A percentile compares a stretch with the other conserved stretches of the same genome.
These are phyloP conservation scores for Hyphodiscus hymeniophilus DNA, from an alignment of 495 filamentous ascomycete genomes.

Conservation along the genomic window DNA sequence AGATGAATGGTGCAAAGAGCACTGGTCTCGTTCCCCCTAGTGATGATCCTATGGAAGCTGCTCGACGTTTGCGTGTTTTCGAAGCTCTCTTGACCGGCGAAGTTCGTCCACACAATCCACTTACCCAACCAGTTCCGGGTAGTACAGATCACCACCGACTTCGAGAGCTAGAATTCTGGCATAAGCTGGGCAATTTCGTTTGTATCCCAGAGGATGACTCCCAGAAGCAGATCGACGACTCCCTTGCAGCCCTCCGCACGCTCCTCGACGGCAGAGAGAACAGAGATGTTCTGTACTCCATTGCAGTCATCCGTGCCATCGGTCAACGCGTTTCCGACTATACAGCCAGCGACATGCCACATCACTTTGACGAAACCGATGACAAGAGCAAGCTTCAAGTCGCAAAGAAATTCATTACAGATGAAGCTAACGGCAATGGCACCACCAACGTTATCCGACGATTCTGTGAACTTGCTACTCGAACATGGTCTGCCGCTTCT, in stretches of 20 bases:
- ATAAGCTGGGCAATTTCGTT: slow-evolving; percentile 62
- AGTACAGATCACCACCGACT: slow-evolving; percentile 44
- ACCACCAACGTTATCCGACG: slow-evolving; percentile 78
- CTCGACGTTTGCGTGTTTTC: slow-evolving; percentile 60
- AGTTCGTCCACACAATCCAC: slow-evolving; percentile 49
- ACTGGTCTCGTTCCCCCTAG: slow-evolving; percentile 27
- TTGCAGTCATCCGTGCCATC: slow-evolving; percentile 69
- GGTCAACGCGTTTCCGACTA: slow-evolving; percentile 59
- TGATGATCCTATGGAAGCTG: slow-evolving; percentile 53
- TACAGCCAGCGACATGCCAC: slow-evolving; percentile 47
- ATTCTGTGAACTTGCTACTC: slow-evolving; percentile 58
- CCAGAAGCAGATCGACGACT: slow-evolving; percentile 53
- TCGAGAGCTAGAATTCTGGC: slow-evolving; percentile 74
- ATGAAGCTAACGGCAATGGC: slow-evolving; percentile 57
- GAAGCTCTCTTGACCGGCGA: slow-evolving; percentile 66
- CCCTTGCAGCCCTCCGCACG: slow-evolving; percentile 51
- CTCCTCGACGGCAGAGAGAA: slow-evolving; percentile 75
- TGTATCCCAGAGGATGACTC: slow-evolving; percentile 54
- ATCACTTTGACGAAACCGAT: slow-evolving; percentile 60
- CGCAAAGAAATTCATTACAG: slow-evolving; percentile 72
- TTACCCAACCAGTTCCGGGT: slow-evolving; percentile 38
- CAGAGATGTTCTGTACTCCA: slow-evolving; percentile 85
- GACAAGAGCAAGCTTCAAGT: slow-evolving; percentile 65
- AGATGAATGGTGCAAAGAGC: slow-evolving; percentile 23
- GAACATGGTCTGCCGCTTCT: slow-evolving; percentile 13